Percentiles rank a stretch among this genome's conserved stretches.
These are phyloP conservation scores for Daldinia sp. DNA, from an alignment of 2,329 filamentous ascomycete species.

Conservation along the genomic window DNA sequence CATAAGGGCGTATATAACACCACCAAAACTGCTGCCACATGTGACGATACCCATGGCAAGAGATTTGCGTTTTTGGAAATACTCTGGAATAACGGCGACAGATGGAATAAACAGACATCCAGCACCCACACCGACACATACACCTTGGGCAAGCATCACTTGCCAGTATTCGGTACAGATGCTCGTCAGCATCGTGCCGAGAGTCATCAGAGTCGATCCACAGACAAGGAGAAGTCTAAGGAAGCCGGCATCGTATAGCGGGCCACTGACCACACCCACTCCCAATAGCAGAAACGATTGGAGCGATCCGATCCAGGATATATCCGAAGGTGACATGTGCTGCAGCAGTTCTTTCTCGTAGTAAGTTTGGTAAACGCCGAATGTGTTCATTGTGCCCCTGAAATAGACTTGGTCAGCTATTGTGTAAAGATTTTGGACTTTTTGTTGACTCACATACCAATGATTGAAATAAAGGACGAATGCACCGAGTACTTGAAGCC, in stretches of 20 bases:
- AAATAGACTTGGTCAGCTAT: background rate
- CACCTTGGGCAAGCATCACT: slow-evolving; percentile 59
- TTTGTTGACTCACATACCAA: slow-evolving; percentile 37
- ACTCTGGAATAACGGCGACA: slow-evolving; percentile 45
- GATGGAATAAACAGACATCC: slow-evolving; percentile 44
- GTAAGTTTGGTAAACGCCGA: slow-evolving; percentile 62
- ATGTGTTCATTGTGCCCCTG: slow-evolving; percentile 52
- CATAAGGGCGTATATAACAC: slow-evolving; percentile 56
- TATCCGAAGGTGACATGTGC: slow-evolving; percentile 48
- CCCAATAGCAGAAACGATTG: slow-evolving; percentile 62
- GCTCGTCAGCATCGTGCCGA: slow-evolving; percentile 63
- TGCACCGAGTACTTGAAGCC: slow-evolving; percentile 50
- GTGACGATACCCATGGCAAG: slow-evolving; percentile 49
- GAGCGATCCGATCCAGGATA: slow-evolving; percentile 62
- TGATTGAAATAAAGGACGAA: slow-evolving; percentile 50
- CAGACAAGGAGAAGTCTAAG: slow-evolving; percentile 53
- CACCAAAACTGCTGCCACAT: slow-evolving; percentile 47
- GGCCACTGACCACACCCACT: slow-evolving; percentile 59
- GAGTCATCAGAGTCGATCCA: slow-evolving; percentile 56
- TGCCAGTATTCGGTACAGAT: slow-evolving; percentile 60
- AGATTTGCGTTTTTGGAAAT: slow-evolving; percentile 45
- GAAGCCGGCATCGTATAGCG: slow-evolving; percentile 62
- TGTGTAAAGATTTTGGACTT: background rate
- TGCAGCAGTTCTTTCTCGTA: slow-evolving; percentile 52
- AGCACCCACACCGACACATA: slow-evolving; percentile 56